Evolutionary conservation across 2,329 filamentous ascomycete genomes (phyloP).

Genomic region (Cyphellophora attinorum): DNA sequence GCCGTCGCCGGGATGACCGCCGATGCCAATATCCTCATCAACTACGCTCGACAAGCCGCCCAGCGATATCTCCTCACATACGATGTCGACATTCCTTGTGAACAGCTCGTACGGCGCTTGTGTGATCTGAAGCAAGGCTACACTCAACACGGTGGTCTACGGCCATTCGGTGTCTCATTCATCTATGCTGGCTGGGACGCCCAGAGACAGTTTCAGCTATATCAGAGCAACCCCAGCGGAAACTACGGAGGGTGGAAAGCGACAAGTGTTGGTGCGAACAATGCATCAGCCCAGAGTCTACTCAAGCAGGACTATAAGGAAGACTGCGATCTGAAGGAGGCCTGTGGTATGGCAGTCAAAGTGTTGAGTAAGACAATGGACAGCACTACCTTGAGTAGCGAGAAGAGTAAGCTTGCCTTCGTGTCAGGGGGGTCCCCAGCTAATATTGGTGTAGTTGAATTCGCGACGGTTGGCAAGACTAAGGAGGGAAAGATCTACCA

Average conservation of each 20-base stretch:
- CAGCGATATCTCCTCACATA: slow-evolving; percentile 98
- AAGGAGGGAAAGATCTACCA: slow-evolving; percentile 96
- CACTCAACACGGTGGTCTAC: slow-evolving; percentile 95
- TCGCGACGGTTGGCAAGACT: slow-evolving; percentile 94
- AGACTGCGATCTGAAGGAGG: slow-evolving; percentile 90
- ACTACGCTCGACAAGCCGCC: slow-evolving; percentile 93
- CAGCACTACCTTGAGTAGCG: slow-evolving; percentile 94
- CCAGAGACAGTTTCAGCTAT: slow-evolving; percentile 93
- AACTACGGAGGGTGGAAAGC: slow-evolving; percentile 99
- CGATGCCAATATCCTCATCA: slow-evolving; percentile 99
- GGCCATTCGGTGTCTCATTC: slow-evolving; percentile 96
- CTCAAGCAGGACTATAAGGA: slow-evolving; percentile 99
- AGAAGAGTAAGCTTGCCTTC: slow-evolving; percentile 69
- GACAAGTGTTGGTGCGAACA: slow-evolving; percentile 94
- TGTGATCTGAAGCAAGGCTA: slow-evolving; percentile 99
- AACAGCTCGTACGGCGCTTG: slow-evolving; percentile 90
- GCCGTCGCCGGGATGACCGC: slow-evolving; percentile 98
- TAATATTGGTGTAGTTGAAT: slow-evolving; percentile 63
- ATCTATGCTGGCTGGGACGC: slow-evolving; percentile 98
- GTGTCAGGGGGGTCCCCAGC: slow-evolving; percentile 11
- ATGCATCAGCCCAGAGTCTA: slow-evolving; percentile 91
- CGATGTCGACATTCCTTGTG: slow-evolving; percentile 99
- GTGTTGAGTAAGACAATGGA: slow-evolving; percentile 99
- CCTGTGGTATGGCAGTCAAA: slow-evolving; percentile 95
- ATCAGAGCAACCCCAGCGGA: slow-evolving; percentile 96